Evolutionary conservation across 352 stramenopile genomes (phyloP).

Genomic region (Phytophthora litchii): DNA sequence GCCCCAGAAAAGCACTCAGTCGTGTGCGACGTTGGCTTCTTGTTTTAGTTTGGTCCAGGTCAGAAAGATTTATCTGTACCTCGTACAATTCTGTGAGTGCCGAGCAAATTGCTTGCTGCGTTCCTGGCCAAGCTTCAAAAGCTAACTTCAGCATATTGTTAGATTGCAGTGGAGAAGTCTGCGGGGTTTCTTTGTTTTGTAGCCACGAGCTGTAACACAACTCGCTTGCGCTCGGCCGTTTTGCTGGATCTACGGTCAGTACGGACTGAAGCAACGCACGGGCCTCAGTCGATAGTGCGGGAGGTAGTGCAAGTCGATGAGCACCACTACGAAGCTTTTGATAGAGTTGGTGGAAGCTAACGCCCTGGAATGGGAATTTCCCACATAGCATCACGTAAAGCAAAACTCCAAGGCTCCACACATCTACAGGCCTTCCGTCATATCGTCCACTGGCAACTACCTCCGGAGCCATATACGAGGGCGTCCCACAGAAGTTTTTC

Average conservation of each 20-base stretch:
- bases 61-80: conserved; percentile 2
- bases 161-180: neutral
- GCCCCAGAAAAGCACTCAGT: conserved; percentile 20
- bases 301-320: conserved; percentile 36
- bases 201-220: conserved; percentile 53
- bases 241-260: conserved; percentile 47
- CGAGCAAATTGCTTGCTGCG: conserved; percentile 5
- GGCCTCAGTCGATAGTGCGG: conserved; percentile 39
- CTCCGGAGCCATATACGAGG: conserved; percentile 84
- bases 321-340: conserved; percentile 35
- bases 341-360: conserved; percentile 42
- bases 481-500: conserved; percentile 82
- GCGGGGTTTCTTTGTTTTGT: neutral
- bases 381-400: conserved; percentile 72
- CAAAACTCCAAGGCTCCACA: conserved; percentile 72
- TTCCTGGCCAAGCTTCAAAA: conserved; percentile 21
- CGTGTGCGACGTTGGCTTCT: conserved; percentile 1
- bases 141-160: neutral
- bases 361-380: conserved; percentile 59
- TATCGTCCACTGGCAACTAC: conserved; percentile 62
- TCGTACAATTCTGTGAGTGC: conserved; percentile 27
- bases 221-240: conserved; percentile 39
- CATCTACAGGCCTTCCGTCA: conserved; percentile 61
- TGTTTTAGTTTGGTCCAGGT: neutral
- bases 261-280: conserved; percentile 54